Conservation (phyloP, 1,284 basidiomycete species). For the Xerocomus minutiporus region DNA sequence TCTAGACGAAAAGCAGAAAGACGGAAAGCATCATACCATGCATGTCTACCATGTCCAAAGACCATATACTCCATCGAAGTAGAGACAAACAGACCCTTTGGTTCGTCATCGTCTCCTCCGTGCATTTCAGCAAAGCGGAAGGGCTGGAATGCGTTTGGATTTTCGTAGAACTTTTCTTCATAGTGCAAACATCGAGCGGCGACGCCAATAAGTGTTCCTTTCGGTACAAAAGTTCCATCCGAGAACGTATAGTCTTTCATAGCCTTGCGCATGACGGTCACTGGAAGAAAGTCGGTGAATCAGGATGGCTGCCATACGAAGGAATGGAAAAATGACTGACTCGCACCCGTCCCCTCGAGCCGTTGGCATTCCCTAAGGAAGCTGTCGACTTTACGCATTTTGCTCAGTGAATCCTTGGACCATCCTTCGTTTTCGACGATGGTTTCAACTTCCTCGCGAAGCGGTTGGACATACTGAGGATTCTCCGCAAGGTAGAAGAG, state of each 20-base stretch:
- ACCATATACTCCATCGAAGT: too few species aligned
- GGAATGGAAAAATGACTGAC: neutral
- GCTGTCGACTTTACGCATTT: constrained; percentile 44
- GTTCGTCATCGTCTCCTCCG: constrained; percentile 1
- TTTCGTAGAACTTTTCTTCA: constrained; percentile 23
- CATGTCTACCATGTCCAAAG: too few species aligned
- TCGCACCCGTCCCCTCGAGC: constrained; percentile 18
- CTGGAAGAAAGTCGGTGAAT: constrained; percentile 23
- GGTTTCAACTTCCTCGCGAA: constrained; percentile 24
- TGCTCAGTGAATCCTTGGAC: constrained; percentile 37
- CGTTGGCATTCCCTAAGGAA: constrained; percentile 42
- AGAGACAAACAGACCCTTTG: too few species aligned
- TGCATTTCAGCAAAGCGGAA: constrained; percentile 2
- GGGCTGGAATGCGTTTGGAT: neutral
- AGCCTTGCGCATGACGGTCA: too few species aligned
- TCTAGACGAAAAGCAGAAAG: neutral
- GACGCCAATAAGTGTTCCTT: constrained; percentile 29
- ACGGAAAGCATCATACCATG: too few species aligned
- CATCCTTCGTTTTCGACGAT: constrained; percentile 38
- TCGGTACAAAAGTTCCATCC: constrained; percentile 35
- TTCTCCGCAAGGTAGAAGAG: constrained; percentile 35
- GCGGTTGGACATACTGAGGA: constrained; percentile 31
- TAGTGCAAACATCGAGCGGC: constrained; percentile 22
- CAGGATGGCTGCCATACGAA: neutral
- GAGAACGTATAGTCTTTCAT: too few species aligned